phyloP scores from a whole-genome alignment of 2,329 filamentous ascomycete species.

The Aspergillus japonicus region DNA sequence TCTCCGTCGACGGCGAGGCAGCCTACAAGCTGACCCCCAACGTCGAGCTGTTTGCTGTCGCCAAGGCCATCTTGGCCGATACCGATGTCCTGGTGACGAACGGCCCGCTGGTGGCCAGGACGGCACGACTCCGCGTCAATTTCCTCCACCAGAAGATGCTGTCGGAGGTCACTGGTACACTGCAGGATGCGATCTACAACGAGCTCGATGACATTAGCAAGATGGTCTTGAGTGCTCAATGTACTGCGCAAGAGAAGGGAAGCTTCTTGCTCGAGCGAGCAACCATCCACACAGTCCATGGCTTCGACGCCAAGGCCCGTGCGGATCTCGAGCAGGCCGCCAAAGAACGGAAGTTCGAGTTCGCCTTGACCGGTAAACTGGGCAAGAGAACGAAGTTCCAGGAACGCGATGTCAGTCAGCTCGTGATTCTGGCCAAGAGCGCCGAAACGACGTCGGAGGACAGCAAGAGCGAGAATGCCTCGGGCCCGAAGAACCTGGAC shows the following conservation, averaged over 20 bases:
- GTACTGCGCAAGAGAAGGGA: slow-evolving; percentile 54
- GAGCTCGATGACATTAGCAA: slow-evolving; percentile 56
- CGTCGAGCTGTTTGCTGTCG: slow-evolving; percentile 79
- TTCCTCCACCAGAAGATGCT: slow-evolving; percentile 70
- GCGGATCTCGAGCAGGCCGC: slow-evolving; percentile 69
- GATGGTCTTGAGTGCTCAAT: slow-evolving; percentile 26
- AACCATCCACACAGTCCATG: slow-evolving; percentile 79
- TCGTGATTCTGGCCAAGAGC: slow-evolving; percentile 87
- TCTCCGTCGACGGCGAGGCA: slow-evolving; percentile 80
- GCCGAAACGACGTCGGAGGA: slow-evolving; percentile 34
- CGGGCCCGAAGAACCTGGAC: slow-evolving; percentile 66
- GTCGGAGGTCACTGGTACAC: slow-evolving; percentile 58
- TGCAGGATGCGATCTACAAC: slow-evolving; percentile 61
- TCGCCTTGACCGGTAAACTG: slow-evolving; percentile 78
- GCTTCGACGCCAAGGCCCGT: slow-evolving; percentile 72
- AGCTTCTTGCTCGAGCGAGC: slow-evolving; percentile 79
- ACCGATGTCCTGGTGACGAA: slow-evolving; percentile 46
- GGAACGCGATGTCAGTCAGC: slow-evolving; percentile 64
- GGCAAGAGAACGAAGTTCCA: slow-evolving; percentile 61
- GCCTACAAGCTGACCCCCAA: slow-evolving; percentile 82
- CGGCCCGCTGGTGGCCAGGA: slow-evolving; percentile 47
- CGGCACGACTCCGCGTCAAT: slow-evolving; percentile 69
- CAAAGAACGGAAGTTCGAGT: slow-evolving; percentile 67
- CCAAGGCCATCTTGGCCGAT: slow-evolving; percentile 59
- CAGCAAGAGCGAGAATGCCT: slow-evolving; percentile 29